Evolutionary conservation across 163 green algal species (phyloP).

Genomic region (Chloromonas sp.): DNA sequence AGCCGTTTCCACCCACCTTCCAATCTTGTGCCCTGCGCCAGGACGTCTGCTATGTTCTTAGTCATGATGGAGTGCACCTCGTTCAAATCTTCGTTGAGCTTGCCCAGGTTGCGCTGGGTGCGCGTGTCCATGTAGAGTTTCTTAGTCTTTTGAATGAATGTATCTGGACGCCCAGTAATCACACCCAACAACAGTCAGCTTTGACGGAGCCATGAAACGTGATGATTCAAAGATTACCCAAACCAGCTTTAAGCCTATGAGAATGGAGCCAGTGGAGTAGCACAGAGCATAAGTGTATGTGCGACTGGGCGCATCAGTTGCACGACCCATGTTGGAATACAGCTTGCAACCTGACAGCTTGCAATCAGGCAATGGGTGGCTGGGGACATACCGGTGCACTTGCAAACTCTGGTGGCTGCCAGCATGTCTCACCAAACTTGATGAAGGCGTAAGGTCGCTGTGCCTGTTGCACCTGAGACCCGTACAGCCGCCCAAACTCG

Average conservation of each 20-base stretch:
- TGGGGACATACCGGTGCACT: too few species aligned
- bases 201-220: too few species aligned
- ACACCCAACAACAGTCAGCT: too few species aligned
- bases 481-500: conserved; percentile 90
- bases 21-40: conserved; percentile 93
- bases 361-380: too few species aligned
- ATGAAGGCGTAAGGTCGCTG: conserved; percentile 97
- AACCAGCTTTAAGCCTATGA: too few species aligned
- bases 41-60: conserved; percentile 95
- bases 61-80: conserved; percentile 98
- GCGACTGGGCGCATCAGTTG: too few species aligned
- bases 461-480: conserved; percentile 75
- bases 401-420: neutral
- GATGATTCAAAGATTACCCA: too few species aligned
- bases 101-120: conserved; percentile 93
- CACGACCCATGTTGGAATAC: too few species aligned
- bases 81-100: conserved; percentile 90
- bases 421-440: conserved; percentile 86
- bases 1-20: conserved; percentile 68
- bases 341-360: too few species aligned
- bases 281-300: too few species aligned
- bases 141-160: conserved; percentile 99
- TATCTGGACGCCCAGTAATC: conserved; percentile 67
- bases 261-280: too few species aligned
- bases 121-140: conserved; percentile 96